These are phyloP conservation scores for Paraphaeosphaeria minitans DNA, from an alignment of 2,329 filamentous ascomycete genomes.

Conservation along the genomic window DNA sequence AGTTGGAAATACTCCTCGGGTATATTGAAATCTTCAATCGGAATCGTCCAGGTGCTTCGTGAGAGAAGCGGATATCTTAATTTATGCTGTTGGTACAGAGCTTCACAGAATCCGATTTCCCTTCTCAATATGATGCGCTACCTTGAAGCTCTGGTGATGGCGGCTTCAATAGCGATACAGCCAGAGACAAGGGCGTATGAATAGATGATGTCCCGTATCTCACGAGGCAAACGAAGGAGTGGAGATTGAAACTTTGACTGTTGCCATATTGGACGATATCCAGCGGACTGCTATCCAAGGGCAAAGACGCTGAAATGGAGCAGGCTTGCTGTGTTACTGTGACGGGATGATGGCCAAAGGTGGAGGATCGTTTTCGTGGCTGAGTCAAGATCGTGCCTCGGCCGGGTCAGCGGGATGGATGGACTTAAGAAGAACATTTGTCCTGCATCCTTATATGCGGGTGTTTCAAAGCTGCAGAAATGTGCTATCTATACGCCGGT, in stretches of 20 bases:
- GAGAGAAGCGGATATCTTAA: neutral
- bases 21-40: neutral
- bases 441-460: neutral
- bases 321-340: neutral
- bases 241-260: neutral
- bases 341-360: too few species aligned
- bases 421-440: neutral
- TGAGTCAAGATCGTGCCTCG: neutral
- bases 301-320: too few species aligned
- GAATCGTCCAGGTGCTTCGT: neutral
- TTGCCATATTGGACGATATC: neutral
- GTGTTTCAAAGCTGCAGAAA: neutral
- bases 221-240: neutral
- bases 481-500: too few species aligned
- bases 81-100: neutral
- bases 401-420: neutral
- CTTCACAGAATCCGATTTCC: neutral
- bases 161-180: neutral
- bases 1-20: neutral
- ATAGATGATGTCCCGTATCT: constrained; percentile 3
- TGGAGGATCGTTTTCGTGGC: neutral
- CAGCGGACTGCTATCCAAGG: too few species aligned
- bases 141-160: constrained; percentile 1
- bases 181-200: neutral
- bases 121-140: neutral